Evolutionary conservation across 2,329 filamentous ascomycete species (phyloP).

Genomic region (Beauveria sp.): DNA sequence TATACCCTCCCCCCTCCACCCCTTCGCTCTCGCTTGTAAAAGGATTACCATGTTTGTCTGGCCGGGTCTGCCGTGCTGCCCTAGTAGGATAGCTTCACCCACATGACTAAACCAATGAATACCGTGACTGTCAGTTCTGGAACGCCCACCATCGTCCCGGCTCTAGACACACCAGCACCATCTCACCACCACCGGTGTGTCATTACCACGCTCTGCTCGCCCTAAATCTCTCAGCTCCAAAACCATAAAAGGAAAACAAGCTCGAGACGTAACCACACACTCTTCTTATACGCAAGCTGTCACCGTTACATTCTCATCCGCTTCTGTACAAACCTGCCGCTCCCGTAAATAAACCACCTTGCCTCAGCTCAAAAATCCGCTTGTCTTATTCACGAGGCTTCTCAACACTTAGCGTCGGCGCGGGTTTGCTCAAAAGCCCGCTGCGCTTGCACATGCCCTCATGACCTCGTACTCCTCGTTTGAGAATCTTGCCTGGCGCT

Average conservation of each 20-base stretch:
- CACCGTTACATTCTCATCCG: not conserved
- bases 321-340: not conserved
- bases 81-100: too few relatives aligned
- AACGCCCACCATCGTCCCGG: too few relatives aligned
- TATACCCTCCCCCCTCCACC: not conserved
- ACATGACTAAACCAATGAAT: too few relatives aligned
- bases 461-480: too few relatives aligned
- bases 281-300: not conserved
- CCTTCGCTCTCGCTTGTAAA: not conserved
- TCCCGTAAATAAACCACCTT: not conserved
- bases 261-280: not conserved
- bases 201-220: not conserved
- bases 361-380: not conserved
- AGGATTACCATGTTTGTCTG: not conserved
- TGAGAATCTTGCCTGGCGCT: too few relatives aligned
- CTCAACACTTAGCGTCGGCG: not conserved
- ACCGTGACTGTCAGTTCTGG: too few relatives aligned
- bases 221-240: conserved; percentile 4
- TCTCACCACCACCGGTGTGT: not conserved
- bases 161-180: not conserved
- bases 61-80: not conserved
- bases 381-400: not conserved
- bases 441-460: not conserved
- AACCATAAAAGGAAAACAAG: not conserved
- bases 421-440: too few relatives aligned